Percentiles rank a stretch among this genome's conserved stretches.
Conservation (phyloP, 2,329 filamentous ascomycete species). For the Metarhizium guizhouense region DNA sequence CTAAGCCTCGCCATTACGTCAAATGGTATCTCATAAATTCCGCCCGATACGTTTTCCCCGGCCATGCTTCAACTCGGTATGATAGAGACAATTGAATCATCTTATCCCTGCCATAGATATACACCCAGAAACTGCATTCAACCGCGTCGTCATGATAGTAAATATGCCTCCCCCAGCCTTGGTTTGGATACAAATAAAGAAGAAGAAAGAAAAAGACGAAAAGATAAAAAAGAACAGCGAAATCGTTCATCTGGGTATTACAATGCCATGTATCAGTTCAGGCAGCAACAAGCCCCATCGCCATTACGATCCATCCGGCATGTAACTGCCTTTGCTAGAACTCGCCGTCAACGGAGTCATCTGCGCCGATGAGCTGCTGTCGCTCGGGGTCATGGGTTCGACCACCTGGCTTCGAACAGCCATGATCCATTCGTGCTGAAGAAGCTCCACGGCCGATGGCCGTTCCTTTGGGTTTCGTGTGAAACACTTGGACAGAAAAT, state of each 20-base stretch:
- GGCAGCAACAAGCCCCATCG: background rate
- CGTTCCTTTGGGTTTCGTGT: constrained; percentile 71
- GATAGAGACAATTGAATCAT: background rate
- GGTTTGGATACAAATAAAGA: background rate
- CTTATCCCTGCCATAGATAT: constrained; percentile 11
- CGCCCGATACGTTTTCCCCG: background rate
- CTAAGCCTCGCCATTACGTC: background rate
- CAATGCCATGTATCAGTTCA: background rate
- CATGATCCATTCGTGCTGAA: constrained; percentile 89
- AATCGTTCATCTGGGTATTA: background rate
- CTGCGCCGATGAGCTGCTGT: constrained; percentile 34
- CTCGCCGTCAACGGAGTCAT: constrained; percentile 23
- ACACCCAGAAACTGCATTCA: background rate
- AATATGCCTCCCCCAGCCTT: background rate
- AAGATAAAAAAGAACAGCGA: background rate
- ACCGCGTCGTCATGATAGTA: background rate
- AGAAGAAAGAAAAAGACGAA: background rate
- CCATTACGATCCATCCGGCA: constrained; percentile 15
- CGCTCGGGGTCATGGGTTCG: constrained; percentile 54
- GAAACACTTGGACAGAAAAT: constrained; percentile 85
- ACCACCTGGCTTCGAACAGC: constrained; percentile 56
- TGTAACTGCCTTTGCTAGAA: constrained; percentile 21
- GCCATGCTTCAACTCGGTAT: background rate
- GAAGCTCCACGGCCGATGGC: constrained; percentile 74
- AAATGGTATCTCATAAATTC: constrained; percentile 13